Percentiles rank a stretch among this genome's conserved stretches.
These are phyloP conservation scores for Ceratonia siliqua DNA, from an alignment of 306 rosid species.

Conservation along the genomic window DNA sequence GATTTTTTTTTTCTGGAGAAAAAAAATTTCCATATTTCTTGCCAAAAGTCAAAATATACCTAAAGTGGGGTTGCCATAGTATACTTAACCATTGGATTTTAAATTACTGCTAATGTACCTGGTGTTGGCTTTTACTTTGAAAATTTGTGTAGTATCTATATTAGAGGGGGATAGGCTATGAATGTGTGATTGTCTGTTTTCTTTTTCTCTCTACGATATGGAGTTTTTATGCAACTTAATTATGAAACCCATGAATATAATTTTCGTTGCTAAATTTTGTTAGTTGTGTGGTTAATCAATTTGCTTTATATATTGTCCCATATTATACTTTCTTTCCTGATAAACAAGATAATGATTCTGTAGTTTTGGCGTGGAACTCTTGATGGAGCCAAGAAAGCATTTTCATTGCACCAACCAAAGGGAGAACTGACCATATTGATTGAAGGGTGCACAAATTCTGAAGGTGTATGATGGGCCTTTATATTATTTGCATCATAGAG, in stretches of 20 bases:
- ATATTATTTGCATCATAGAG: no score
- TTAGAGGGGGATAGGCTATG: neutral
- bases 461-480: no score
- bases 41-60: no score
- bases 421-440: conserved; percentile 97
- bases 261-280: conserved; percentile 14
- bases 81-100: no score
- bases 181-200: no score
- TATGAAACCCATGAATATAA: neutral
- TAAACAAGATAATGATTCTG: conserved; percentile 20
- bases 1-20: neutral
- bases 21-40: no score
- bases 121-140: neutral
- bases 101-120: neutral
- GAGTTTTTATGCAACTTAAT: neutral
- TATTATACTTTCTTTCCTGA: conserved; percentile 14
- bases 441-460: no score
- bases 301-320: neutral
- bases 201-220: neutral
- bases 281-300: neutral
- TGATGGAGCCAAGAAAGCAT: conserved; percentile 65
- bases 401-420: conserved; percentile 57
- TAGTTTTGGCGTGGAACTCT: conserved; percentile 93
- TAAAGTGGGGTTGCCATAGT: no score
- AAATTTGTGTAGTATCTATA: neutral